Base-by-base conservation (phyloP, 2,329 filamentous ascomycete species). In the Aspergillus pseudonomiae region DNA sequence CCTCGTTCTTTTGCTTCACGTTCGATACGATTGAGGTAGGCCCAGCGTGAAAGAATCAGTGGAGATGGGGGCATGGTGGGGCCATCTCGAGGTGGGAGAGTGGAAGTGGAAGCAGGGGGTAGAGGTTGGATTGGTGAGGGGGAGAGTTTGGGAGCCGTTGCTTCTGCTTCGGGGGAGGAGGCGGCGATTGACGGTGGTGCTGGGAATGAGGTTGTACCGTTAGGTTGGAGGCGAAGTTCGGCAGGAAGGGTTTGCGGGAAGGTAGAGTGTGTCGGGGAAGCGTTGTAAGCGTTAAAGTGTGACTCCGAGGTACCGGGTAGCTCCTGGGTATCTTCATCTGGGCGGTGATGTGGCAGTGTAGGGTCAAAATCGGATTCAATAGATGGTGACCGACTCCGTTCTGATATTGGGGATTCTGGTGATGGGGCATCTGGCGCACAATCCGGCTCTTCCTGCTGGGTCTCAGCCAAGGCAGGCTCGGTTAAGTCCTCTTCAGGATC, bases 1-100 rank as follows among this genome's bases (percentile, higher is more conserved):
- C 91, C 92, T 30, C 92, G 85, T 63, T 84, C 81, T 61, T 83
- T 83, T 2, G 92, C 89, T 74, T 93, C 88, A 43, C 84, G 80
- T 72, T 95, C 91, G 0, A 89, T 85, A 19, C 84, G 74, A 68
- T 90, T 88, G 9, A 94, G 80, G 32, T 73, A 72, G 9, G 77
- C 75, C 73, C 82, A 82, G 14, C 81, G 79, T 21, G 79, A 78
- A 4, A 88, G 77, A 4, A 74, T 75, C 41, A 72, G 78, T 54
- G 62, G 69, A 53, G 26, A 72, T 60, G 32, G 72, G 53, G 50
- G 68, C 9, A 46, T 67, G n/a, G 41, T 71, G 60, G 60, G 65
- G 9, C 60, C 66, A 52, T 60, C 60, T 45, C 63, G 56, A 46
- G 65, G 59, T 26, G 68, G 69, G 39, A 59, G 63, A 53, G 60